Conservation (phyloP, 2,329 filamentous ascomycete species). For the Exutisphaerella laricina region DNA sequence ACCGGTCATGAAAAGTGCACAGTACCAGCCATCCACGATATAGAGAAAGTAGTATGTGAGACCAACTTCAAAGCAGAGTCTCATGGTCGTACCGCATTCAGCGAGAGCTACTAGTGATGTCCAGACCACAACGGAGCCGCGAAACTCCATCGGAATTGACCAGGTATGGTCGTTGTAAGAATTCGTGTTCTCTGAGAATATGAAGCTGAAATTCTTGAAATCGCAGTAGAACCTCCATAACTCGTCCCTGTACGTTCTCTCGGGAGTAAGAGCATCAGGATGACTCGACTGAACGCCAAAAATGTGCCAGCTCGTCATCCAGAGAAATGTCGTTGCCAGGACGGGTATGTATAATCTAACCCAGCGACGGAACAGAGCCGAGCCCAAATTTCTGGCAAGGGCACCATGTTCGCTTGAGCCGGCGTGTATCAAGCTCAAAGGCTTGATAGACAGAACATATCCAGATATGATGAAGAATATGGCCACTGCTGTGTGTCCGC, state of each 20-base stretch:
- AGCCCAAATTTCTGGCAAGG: conserved; percentile 41
- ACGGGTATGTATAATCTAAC: conserved; percentile 48
- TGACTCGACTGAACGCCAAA: conserved; percentile 35
- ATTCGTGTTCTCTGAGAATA: conserved; percentile 51
- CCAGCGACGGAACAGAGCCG: conserved; percentile 48
- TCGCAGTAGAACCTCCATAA: conserved; percentile 31
- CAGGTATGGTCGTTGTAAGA: conserved; percentile 57
- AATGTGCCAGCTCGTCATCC: conserved; percentile 49
- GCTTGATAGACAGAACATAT: conserved; percentile 47
- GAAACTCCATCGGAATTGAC: conserved; percentile 59
- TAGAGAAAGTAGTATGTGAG: conserved; percentile 62
- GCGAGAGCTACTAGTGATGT: conserved; percentile 52
- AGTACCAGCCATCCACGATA: conserved; percentile 59
- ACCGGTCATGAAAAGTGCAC: conserved; percentile 54
- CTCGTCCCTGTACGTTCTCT: conserved; percentile 6
- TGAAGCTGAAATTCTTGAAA: conserved; percentile 64
- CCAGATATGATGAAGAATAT: conserved; percentile 50
- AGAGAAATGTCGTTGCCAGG: conserved; percentile 50
- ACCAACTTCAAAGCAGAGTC: conserved; percentile 20
- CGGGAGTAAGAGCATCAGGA: not conserved
- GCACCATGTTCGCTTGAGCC: conserved; percentile 28
- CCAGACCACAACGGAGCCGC: conserved; percentile 60
- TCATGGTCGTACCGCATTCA: conserved; percentile 45
- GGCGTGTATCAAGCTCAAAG: conserved; percentile 36
- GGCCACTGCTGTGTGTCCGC: conserved; percentile 55